Evolutionary conservation across 805 yeast genomes (phyloP).

Genomic region (Ogataea philodendri): DNA sequence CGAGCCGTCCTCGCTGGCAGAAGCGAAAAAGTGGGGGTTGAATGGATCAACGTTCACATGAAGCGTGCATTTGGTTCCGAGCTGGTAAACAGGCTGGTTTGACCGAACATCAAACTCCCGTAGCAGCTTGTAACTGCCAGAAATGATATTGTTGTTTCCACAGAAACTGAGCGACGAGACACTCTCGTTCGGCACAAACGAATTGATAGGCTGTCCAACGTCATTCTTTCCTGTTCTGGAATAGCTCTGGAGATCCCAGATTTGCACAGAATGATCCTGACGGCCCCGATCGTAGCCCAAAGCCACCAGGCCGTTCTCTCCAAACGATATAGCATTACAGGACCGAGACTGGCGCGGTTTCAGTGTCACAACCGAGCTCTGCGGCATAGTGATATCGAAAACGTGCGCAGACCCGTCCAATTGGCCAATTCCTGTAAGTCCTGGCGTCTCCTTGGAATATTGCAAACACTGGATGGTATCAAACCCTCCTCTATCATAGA

Average conservation of each 20-base stretch:
- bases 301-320: constrained; percentile 61
- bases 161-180: constrained; percentile 66
- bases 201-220: constrained; percentile 50
- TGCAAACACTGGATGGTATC: constrained; percentile 66
- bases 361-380: constrained; percentile 38
- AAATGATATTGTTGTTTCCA: constrained; percentile 52
- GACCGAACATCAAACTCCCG: constrained; percentile 75
- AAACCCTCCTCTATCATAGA: constrained; percentile 59
- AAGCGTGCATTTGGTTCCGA: constrained; percentile 70
- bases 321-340: constrained; percentile 73
- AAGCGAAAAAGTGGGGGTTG: constrained; percentile 63
- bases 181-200: constrained; percentile 71
- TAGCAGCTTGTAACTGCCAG: constrained; percentile 73
- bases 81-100: constrained; percentile 64
- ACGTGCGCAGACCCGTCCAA: constrained; percentile 63
- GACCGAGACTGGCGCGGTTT: constrained; percentile 68
- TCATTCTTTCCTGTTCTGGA: constrained; percentile 45
- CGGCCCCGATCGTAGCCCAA: constrained; percentile 78
- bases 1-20: constrained; percentile 81
- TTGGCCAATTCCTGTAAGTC: constrained; percentile 72
- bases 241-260: constrained; percentile 76
- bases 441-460: constrained; percentile 53
- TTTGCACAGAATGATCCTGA: constrained; percentile 69
- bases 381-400: constrained; percentile 52
- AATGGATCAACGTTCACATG: constrained; percentile 70